Conservation (phyloP, 2,329 filamentous ascomycete genomes). For the Penicillium sp. region DNA sequence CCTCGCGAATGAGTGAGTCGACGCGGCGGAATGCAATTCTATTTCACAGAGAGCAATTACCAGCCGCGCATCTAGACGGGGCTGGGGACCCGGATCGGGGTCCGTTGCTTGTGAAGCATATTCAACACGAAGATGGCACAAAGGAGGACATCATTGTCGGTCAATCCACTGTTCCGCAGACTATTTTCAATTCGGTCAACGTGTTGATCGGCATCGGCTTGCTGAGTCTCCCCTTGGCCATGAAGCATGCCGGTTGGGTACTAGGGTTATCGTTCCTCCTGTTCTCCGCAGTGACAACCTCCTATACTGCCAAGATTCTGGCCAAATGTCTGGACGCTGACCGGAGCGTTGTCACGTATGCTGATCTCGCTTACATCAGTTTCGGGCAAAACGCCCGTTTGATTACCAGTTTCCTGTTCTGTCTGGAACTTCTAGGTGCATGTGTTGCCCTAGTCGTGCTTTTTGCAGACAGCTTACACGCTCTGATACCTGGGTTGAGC, state of each 20-base stretch:
- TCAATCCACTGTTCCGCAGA: slow-evolving; percentile 92
- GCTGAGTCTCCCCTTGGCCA: slow-evolving; percentile 79
- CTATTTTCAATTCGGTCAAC: slow-evolving; percentile 93
- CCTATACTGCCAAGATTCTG: slow-evolving; percentile 79
- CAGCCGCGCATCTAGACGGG: slow-evolving; percentile 45
- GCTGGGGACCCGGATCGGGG: slow-evolving; percentile 59
- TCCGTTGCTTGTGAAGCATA: slow-evolving; percentile 79
- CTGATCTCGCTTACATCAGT: slow-evolving; percentile 85
- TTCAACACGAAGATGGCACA: slow-evolving; percentile 79
- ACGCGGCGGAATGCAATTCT: slow-evolving; percentile 55
- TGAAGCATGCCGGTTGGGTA: slow-evolving; percentile 86
- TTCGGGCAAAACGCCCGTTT: slow-evolving; percentile 80
- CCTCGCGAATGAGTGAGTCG: slow-evolving; percentile 55
- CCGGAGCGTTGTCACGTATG: slow-evolving; percentile 83
- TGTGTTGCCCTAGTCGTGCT: slow-evolving; percentile 86
- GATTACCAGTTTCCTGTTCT: slow-evolving; percentile 80
- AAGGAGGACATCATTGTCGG: slow-evolving; percentile 81
- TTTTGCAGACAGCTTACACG: slow-evolving; percentile 85
- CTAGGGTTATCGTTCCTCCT: slow-evolving; percentile 72
- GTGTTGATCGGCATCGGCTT: slow-evolving; percentile 87
- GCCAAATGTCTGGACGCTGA: slow-evolving; percentile 87
- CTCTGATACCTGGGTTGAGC: slow-evolving; percentile 68
- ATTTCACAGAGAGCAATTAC: slow-evolving; percentile 52
- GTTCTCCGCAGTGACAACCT: slow-evolving; percentile 70
- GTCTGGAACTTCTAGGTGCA: slow-evolving; percentile 77